A percentile compares a stretch with the other conserved stretches of the same genome.
Evolutionary conservation across 2,329 filamentous ascomycete genomes (phyloP).

Genomic region (Diaporthe vaccinii): DNA sequence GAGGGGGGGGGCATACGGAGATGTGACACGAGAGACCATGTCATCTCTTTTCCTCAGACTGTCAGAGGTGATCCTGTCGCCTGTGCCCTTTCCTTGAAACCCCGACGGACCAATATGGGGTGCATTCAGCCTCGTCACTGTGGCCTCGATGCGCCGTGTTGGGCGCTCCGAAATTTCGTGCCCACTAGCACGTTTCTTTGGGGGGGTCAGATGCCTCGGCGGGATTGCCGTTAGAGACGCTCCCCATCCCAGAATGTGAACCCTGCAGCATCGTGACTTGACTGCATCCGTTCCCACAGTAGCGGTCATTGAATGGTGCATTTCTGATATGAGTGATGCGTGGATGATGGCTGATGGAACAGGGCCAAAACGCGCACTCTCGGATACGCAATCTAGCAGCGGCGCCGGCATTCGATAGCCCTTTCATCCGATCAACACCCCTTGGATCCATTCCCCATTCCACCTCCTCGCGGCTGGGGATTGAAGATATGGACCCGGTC

Average conservation of each 20-base stretch:
- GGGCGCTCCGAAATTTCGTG: slow-evolving; percentile 32
- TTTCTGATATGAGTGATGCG: slow-evolving; percentile 26
- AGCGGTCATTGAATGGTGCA: slow-evolving; percentile 29
- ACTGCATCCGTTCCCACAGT: slow-evolving; percentile 30
- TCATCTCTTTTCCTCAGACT: slow-evolving; percentile 31
- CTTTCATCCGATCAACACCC: slow-evolving; percentile 41
- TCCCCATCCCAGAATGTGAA: slow-evolving; percentile 17
- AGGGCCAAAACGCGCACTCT: slow-evolving; percentile 40
- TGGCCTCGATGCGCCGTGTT: slow-evolving; percentile 34
- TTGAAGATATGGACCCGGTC: slow-evolving; percentile 35
- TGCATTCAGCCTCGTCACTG: slow-evolving; percentile 36
- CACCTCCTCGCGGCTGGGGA: slow-evolving; percentile 31
- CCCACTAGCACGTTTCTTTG: slow-evolving; percentile 33
- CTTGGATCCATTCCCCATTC: slow-evolving; percentile 35
- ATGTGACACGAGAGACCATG: slow-evolving; percentile 31
- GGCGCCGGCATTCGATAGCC: slow-evolving; percentile 36
- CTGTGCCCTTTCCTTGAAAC: slow-evolving; percentile 33
- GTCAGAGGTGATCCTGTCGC: slow-evolving; percentile 29
- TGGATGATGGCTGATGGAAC: slow-evolving; percentile 40
- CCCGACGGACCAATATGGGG: slow-evolving; percentile 26
- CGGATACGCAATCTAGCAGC: slow-evolving; percentile 37
- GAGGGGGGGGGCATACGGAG: slow-evolving; percentile 4
- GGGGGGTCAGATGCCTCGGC: slow-evolving; percentile 39
- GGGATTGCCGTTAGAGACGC: slow-evolving; percentile 37
- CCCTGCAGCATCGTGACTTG: slow-evolving; percentile 33